Conservation (phyloP, 75 land plant genomes). For the Pinus taeda region DNA sequence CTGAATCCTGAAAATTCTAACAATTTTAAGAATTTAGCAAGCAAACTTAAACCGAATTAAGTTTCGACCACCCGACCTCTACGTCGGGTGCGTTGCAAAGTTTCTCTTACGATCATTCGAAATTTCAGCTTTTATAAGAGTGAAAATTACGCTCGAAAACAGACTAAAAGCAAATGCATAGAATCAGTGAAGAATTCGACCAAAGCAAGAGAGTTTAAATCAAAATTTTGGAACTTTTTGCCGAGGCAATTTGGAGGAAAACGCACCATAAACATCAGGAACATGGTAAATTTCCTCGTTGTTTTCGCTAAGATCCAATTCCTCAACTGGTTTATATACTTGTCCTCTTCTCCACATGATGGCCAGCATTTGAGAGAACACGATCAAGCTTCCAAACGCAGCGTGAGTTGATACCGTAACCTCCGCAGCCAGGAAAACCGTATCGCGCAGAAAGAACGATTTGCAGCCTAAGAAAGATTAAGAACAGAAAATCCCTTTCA, state of each 20-base stretch:
- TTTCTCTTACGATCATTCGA: too few relatives aligned
- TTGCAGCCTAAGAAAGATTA: too few relatives aligned
- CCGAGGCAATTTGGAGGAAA: background rate
- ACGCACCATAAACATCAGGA: background rate
- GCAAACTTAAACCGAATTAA: too few relatives aligned
- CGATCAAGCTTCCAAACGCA: background rate
- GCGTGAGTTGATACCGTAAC: background rate
- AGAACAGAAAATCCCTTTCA: too few relatives aligned
- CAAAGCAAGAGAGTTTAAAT: background rate
- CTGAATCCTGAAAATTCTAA: too few relatives aligned
- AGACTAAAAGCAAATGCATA: background rate
- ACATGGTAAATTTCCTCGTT: background rate
- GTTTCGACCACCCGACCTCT: too few relatives aligned
- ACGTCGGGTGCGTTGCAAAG: too few relatives aligned
- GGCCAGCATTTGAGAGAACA: background rate
- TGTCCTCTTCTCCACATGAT: background rate
- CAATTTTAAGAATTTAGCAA: too few relatives aligned
- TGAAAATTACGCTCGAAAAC: too few relatives aligned
- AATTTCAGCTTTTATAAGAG: too few relatives aligned
- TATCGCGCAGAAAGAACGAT: too few relatives aligned
- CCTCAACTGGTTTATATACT: constrained; percentile 4
- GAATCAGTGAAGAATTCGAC: background rate
- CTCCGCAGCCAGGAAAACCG: background rate
- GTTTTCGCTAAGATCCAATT: background rate
- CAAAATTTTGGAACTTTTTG: too few relatives aligned